phyloP scores from a whole-genome alignment of 1,284 basidiomycete species.

The Marasmius sp. region DNA sequence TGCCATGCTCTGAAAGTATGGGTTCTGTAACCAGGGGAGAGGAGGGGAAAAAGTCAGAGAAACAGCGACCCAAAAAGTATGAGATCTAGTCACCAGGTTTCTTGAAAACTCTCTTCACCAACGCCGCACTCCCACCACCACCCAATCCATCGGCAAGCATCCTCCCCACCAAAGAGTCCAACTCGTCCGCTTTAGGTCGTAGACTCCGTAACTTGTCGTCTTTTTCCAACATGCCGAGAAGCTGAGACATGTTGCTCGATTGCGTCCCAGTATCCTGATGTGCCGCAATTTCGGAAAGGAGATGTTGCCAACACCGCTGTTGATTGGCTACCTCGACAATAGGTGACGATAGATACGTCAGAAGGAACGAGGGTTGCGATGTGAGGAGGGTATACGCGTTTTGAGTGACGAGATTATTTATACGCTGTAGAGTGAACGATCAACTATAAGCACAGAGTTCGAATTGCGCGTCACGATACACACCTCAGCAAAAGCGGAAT shows the following conservation, averaged over 20 bases:
- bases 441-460: not conserved
- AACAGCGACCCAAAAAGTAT: conserved; percentile 3
- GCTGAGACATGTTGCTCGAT: conserved; percentile 23
- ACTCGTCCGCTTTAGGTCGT: conserved; percentile 38
- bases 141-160: conserved; percentile 25
- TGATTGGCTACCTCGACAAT: conserved; percentile 33
- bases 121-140: conserved; percentile 20
- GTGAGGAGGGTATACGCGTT: conserved; percentile 42
- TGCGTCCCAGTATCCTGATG: conserved; percentile 26
- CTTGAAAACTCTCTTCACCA: conserved; percentile 36
- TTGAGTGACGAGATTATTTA: conserved; percentile 43
- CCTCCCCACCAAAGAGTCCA: conserved; percentile 39
- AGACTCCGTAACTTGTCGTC: conserved; percentile 39
- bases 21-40: not conserved
- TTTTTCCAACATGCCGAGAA: conserved; percentile 39
- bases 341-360: conserved; percentile 45
- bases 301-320: conserved; percentile 41
- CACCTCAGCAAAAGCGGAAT: conserved; percentile 40
- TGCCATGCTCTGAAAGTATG: conserved; percentile 36
- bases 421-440: conserved; percentile 29
- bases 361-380: conserved; percentile 40
- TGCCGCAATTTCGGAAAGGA: conserved; percentile 37
- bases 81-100: conserved; percentile 31
- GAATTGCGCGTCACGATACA: conserved; percentile 7
- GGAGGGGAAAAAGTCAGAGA: conserved; percentile 19